Base-by-base conservation (phyloP, 2,329 filamentous ascomycete species). In the Aurifilum marmelostoma region DNA sequence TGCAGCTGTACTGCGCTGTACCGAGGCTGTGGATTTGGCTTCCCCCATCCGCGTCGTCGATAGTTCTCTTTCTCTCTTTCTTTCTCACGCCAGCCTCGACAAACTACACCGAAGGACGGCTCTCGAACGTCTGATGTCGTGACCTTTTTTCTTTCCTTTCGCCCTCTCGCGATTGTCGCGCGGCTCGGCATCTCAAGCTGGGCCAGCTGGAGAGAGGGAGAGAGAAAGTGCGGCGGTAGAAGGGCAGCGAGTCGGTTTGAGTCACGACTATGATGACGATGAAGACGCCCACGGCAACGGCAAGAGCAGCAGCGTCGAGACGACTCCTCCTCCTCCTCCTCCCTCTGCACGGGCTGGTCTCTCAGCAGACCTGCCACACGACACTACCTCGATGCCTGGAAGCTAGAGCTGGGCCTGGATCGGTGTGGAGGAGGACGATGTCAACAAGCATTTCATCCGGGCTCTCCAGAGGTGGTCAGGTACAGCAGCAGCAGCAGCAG, bases 101-200 rank as follows among this genome's bases (percentile, higher is more conserved):
- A 12, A n/a, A 8, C 50, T 47, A 54, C 24, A 16, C 50, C 16
- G 24, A n/a, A n/a, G 43, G 43, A n/a, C 27, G 50, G 12, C 24
- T 43, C 61, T 6, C 41, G 14, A 39, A 39, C 59, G 34, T 41
- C 62, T 69, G 18, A 70, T 70, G 69, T 18, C 50, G 63, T 70
- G 66, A 68, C 63, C 32, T 47, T 21, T 47, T n/a, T 8, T 47
- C 21, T 47, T 18, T 43, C 7, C 41, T 47, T n/a, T 47, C 18
- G 18, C 41, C 60, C 24, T 47, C 63, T 68, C 52, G 14, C 63
- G 47, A 68, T 43, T 63, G 66, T 52, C 66, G 60, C 66, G 32
- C 66, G 32, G 66, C 66, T 67, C 58, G 66, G 66, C 61, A 39
- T 41, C 58, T 60, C 41, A 21, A 59, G 69, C 69, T 70, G 59